These are phyloP conservation scores for Penicillium tannophilum DNA, from an alignment of 495 filamentous ascomycete genomes.

Conservation along the genomic window DNA sequence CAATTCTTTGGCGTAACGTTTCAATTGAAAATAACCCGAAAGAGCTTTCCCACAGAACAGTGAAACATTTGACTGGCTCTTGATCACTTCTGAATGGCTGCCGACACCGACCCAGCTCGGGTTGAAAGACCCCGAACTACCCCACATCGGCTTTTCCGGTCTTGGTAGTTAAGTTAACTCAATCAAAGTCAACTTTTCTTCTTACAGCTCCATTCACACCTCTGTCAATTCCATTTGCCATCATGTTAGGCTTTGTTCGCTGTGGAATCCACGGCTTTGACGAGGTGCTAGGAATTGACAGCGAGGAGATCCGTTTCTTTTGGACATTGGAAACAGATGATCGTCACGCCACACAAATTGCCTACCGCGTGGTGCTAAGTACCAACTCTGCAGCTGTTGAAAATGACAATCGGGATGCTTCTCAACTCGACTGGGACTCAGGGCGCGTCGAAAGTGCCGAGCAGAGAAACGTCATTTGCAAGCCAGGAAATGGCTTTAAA, in stretches of 20 bases:
- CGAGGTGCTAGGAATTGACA: conserved; percentile 31
- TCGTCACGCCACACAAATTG: conserved; percentile 13
- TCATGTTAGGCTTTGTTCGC: conserved; percentile 14
- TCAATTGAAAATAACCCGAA: too few relatives aligned
- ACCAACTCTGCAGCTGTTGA: neutral
- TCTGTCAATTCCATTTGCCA: neutral
- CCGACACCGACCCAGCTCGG: neutral
- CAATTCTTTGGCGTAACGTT: too few relatives aligned
- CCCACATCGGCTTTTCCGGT: conserved; percentile 1
- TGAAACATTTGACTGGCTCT: too few relatives aligned
- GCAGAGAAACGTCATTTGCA: conserved; percentile 33
- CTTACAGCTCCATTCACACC: neutral
- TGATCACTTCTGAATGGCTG: too few relatives aligned
- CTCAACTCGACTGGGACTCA: conserved; percentile 26
- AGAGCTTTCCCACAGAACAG: too few relatives aligned
- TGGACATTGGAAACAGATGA: conserved; percentile 22
- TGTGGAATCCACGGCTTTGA: conserved; percentile 36
- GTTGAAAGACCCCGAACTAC: neutral
- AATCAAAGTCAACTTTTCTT: neutral
- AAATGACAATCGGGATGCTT: neutral
- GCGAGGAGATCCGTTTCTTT: conserved; percentile 31
- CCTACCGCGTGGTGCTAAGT: conserved; percentile 20
- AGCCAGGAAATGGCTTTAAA: conserved; percentile 21
- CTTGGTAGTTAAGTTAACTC: neutral
- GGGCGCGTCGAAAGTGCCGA: conserved; percentile 25